Base-by-base conservation (phyloP, 1,284 basidiomycete species). In the Earliella scabrosa region DNA sequence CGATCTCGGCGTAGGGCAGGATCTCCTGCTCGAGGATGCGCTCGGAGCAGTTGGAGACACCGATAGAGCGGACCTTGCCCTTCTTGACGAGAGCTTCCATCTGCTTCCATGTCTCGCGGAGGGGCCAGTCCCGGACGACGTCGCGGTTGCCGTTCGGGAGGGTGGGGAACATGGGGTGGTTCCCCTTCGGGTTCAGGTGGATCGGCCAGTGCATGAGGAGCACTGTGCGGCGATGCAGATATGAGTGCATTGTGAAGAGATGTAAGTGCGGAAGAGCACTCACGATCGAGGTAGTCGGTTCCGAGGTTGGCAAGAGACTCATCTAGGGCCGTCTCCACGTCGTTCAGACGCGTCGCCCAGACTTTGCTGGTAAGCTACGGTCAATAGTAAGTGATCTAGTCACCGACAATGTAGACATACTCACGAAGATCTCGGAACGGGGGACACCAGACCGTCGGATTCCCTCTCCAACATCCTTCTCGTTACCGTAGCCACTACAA, bases 161-260 rank as follows among this genome's bases (percentile, higher is more conserved):
- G 18, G 76, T 82, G 10, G 89, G 91, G 73, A 92, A 82, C 43
- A 82, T 69, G 11, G 82, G 83, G 71, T 92, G 83, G 69, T 89
- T 90, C 14, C 89, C 92, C 35, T 86, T 83, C 7, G 86, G 83
- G 68, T 90, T 89, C 63, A 93, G 71, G 23, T 88, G 78, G 34
- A 94, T 77, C 2, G 93, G 93, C 92, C 93, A 94, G 74, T 94
- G 92, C 45, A 94, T 75, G 45, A 93, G 82, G 68, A 89, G 88
- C 50, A 90, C 87, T 88, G 36, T 31, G 13, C 4, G 10, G 14
- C 29, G 26, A 27, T 27, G 27, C 26, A 20, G 7, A 27, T 27
- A n/a, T 18, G 5, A 18, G 16, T 18, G 40, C 11, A 10, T 45
- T 57, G 32, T 40, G 36, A n/a, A n/a, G n/a, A n/a, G n/a, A n/a